phyloP scores from a whole-genome alignment of 2,329 filamentous ascomycete genomes.

The Pseudocercospora eumusae region DNA sequence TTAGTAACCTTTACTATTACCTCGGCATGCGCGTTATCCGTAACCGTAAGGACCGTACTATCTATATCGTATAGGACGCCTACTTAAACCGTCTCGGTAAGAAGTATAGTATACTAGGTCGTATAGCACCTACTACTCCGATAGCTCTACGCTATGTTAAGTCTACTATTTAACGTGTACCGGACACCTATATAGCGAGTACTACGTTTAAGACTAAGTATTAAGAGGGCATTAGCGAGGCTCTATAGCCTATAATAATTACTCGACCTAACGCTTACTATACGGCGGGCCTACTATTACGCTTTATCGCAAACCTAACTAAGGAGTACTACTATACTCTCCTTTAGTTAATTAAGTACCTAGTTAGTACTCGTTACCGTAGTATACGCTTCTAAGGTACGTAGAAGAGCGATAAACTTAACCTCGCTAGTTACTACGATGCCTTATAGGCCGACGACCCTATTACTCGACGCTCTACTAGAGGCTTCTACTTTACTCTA shows the following conservation, averaged over 20 bases:
- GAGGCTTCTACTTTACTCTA: background rate
- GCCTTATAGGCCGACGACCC: background rate
- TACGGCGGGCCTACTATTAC: background rate
- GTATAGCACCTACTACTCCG: no score
- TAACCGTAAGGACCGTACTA: no score
- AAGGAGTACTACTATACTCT: background rate
- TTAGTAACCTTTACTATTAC: no score
- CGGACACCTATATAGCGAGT: background rate
- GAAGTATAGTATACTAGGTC: background rate
- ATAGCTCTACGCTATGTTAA: no score
- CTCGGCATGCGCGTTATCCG: no score
- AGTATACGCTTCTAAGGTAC: background rate
- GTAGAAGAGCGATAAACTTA: no score
- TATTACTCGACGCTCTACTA: background rate
- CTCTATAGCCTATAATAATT: background rate
- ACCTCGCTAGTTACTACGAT: background rate
- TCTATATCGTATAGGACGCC: background rate
- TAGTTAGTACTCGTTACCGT: background rate
- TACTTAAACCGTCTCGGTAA: background rate
- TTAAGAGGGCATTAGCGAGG: background rate
- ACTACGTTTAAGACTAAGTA: background rate
- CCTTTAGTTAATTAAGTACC: background rate
- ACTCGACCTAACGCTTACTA: background rate
- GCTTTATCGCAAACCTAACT: background rate
- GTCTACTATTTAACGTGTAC: no score